Evolutionary conservation across 2,329 filamentous ascomycete genomes (phyloP), one percentile per base, ranked within the genome.

Genomic region (Scleromitrula shiraiana): DNA sequence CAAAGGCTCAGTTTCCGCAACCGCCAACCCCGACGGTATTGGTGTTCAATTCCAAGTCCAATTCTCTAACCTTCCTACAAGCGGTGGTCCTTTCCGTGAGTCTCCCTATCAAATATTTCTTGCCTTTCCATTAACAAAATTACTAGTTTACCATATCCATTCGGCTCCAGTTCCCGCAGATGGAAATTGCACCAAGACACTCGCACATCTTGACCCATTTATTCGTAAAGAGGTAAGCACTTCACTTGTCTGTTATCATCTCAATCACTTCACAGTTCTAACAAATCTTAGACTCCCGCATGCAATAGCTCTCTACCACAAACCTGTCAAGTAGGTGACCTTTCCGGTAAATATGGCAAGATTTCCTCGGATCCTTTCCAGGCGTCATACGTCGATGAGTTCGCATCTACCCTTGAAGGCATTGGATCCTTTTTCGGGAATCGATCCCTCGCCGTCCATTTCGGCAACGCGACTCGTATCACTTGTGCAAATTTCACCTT

Each of bases 251-350:
- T 32, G 19, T 20, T 12, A 22, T 1, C n/a, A 22, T 1, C 22
- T 40, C 5, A 1, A 17, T 26, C 8, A 22, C 35, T 27, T 22
- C 12, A 33, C n/a, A 27, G 19, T n/a, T 22, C 50, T 53, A 50
- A 57, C 46, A 27, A 38, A 14, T 22, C 19, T 15, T 78, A 88
- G 60, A 66, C 65, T 2, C 70, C 80, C 4, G 58, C 74, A 5
- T 91, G 86, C 67, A 71, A 88, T 59, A 30, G 67, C 9, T 57
- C 62, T 8, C 61, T 68, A 6, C 82, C 82, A 7, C 66, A 76
- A 52, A 80, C 77, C 8, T 93, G 86, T 69, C 79, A 91, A 67
- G 78, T 86, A 9, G 86, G 87, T 55, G 86, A 91, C 63, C 71
- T 89, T 48, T 77, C 78, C 57, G 86, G 86, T 62, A 91, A 91